Evolutionary conservation across 2,329 filamentous ascomycete species (phyloP).

Genomic region (Arachnomyces sp.): DNA sequence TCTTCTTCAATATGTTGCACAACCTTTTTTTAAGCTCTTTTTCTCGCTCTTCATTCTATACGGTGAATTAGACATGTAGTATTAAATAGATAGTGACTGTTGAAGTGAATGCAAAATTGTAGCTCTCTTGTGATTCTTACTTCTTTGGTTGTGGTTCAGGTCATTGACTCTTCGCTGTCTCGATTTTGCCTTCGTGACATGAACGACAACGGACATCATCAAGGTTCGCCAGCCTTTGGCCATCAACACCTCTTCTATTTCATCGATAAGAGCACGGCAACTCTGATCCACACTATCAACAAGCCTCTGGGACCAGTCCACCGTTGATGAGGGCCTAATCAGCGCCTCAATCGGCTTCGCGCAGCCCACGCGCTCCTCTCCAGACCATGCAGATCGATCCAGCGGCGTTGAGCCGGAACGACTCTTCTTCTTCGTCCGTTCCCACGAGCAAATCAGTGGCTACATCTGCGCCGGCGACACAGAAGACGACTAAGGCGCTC

Average conservation of each 20-base stretch:
- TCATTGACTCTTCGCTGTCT: too few relatives aligned
- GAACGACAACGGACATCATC: background rate
- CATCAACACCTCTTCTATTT: slow-evolving; percentile 1
- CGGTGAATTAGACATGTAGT: too few relatives aligned
- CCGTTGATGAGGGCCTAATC: slow-evolving; percentile 33
- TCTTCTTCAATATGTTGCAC: slow-evolving; percentile 5
- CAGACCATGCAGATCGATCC: slow-evolving; percentile 39
- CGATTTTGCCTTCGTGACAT: too few relatives aligned
- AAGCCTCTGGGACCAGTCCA: slow-evolving; percentile 3
- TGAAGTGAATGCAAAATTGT: too few relatives aligned
- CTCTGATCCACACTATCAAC: background rate
- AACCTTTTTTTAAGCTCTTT: slow-evolving; percentile 6
- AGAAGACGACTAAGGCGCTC: slow-evolving; percentile 43
- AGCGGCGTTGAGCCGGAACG: slow-evolving; percentile 35
- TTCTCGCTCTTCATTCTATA: too few relatives aligned
- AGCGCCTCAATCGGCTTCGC: slow-evolving; percentile 29
- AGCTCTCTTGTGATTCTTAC: too few relatives aligned
- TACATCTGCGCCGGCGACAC: slow-evolving; percentile 22
- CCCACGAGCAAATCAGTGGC: slow-evolving; percentile 24
- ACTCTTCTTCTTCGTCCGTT: slow-evolving; percentile 28
- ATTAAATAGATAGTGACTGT: too few relatives aligned
- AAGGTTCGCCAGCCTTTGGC: background rate
- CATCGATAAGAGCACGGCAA: slow-evolving; percentile 1
- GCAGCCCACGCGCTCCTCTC: slow-evolving; percentile 27
- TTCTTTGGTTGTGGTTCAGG: too few relatives aligned